These are phyloP conservation scores for Monascus purpureus DNA, from an alignment of 495 filamentous ascomycete species.

Conservation along the genomic window DNA sequence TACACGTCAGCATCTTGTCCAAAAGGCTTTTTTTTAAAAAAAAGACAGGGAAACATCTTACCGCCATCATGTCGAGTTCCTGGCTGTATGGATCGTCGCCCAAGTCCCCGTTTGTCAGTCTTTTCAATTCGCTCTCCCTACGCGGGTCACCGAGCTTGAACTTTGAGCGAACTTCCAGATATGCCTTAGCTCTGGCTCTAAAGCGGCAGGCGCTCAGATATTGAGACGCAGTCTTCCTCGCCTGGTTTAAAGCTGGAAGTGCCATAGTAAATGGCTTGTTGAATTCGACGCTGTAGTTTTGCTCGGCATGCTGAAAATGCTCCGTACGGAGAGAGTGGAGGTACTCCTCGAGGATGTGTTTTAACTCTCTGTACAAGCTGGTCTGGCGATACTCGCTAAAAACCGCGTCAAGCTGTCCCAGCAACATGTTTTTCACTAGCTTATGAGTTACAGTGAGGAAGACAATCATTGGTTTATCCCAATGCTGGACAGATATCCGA, in stretches of 20 bases:
- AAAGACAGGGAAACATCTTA: conserved; percentile 10
- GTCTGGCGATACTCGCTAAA: conserved; percentile 26
- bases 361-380: conserved; percentile 16
- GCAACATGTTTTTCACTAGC: conserved; percentile 18
- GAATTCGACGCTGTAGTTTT: conserved; percentile 15
- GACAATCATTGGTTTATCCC: conserved; percentile 15
- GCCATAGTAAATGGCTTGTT: conserved; percentile 26
- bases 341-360: conserved; percentile 15
- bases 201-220: conserved; percentile 5
- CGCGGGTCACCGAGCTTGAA: conserved; percentile 3
- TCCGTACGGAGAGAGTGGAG: conserved; percentile 9
- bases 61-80: conserved; percentile 39
- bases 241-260: conserved; percentile 7
- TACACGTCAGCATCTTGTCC: conserved; percentile 1
- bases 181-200: conserved; percentile 6
- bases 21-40: background rate
- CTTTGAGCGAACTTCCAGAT: conserved; percentile 4
- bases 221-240: conserved; percentile 3
- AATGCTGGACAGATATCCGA: conserved; percentile 23
- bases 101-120: conserved; percentile 14
- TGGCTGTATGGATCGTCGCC: conserved; percentile 26
- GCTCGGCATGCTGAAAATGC: conserved; percentile 9
- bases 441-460: conserved; percentile 18
- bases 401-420: conserved; percentile 15
- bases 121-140: conserved; percentile 9